These are phyloP conservation scores for Fimicolochytrium jonesii DNA, from an alignment of 192 early-diverging fungal genomes.

Conservation along the genomic window DNA sequence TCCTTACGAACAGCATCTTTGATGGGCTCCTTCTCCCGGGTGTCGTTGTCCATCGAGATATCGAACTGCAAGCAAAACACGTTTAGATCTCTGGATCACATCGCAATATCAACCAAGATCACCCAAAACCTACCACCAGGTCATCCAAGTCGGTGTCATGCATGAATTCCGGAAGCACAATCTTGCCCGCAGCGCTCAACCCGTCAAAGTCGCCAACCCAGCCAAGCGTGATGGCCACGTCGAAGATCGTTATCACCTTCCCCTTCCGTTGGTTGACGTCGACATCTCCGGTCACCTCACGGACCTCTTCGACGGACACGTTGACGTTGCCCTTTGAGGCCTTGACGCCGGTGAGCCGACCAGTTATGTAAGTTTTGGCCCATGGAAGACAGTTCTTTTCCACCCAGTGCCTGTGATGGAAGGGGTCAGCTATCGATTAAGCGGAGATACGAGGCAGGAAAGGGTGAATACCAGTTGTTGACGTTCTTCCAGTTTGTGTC, in stretches of 20 bases:
- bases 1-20: constrained; percentile 66
- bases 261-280: constrained; percentile 96
- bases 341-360: constrained; percentile 53
- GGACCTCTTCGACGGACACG: constrained; percentile 56
- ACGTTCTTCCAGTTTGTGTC: constrained; percentile 49
- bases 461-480: constrained; percentile 46
- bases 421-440: background rate
- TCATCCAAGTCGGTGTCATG: constrained; percentile 84
- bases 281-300: constrained; percentile 75
- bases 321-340: constrained; percentile 53
- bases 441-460: background rate
- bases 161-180: constrained; percentile 84
- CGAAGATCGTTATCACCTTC: constrained; percentile 91
- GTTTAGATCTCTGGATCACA: too few relatives aligned
- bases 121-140: constrained; percentile 70
- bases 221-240: constrained; percentile 69
- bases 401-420: constrained; percentile 67
- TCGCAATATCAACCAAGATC: too few relatives aligned
- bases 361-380: constrained; percentile 79
- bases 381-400: constrained; percentile 91
- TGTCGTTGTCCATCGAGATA: constrained; percentile 55
- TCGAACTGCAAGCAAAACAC: constrained; percentile 58
- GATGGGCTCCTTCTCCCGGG: constrained; percentile 47
- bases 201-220: constrained; percentile 61
- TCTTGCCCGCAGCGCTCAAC: constrained; percentile 63